Evolutionary conservation across 2,329 filamentous ascomycete species (phyloP).

Genomic region (Stagonosporopsis vannaccii): DNA sequence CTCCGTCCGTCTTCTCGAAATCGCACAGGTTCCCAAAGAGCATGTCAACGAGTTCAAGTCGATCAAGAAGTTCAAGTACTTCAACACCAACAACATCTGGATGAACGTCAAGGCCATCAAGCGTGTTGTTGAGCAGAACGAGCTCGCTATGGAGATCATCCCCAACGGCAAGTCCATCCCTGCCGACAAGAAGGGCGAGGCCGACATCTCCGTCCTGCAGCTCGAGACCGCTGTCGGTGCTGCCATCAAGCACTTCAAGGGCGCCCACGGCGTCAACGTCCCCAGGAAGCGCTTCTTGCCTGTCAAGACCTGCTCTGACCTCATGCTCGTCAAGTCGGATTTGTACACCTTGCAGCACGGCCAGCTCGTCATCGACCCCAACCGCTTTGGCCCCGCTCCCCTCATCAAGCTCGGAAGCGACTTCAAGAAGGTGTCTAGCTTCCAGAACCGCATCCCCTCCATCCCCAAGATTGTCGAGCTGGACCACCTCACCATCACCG

Average conservation of each 20-base stretch:
- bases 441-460: conserved; percentile 84
- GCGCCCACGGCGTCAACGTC: conserved; percentile 98
- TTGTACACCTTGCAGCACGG: conserved; percentile 99
- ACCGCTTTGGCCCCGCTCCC: conserved; percentile 93
- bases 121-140: conserved; percentile 97
- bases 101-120: conserved; percentile 97
- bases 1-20: conserved; percentile 94
- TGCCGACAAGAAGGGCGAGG: conserved; percentile 99
- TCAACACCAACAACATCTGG: conserved; percentile 99
- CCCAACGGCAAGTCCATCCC: conserved; percentile 99
- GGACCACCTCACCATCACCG: conserved; percentile 96
- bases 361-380: conserved; percentile 95
- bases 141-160: conserved; percentile 99
- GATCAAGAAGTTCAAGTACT: conserved; percentile 99
- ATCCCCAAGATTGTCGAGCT: conserved; percentile 92
- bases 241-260: conserved; percentile 98
- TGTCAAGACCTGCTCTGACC: conserved; percentile 99
- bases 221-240: conserved; percentile 98
- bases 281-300: conserved; percentile 97
- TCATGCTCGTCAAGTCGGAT: conserved; percentile 99
- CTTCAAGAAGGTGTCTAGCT: conserved; percentile 99
- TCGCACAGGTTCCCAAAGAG: conserved; percentile 99
- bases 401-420: conserved; percentile 98
- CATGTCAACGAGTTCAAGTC: conserved; percentile 99
- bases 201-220: conserved; percentile 95